Conservation (phyloP, 2,329 filamentous ascomycete species). For the Neurospora crassa region DNA sequence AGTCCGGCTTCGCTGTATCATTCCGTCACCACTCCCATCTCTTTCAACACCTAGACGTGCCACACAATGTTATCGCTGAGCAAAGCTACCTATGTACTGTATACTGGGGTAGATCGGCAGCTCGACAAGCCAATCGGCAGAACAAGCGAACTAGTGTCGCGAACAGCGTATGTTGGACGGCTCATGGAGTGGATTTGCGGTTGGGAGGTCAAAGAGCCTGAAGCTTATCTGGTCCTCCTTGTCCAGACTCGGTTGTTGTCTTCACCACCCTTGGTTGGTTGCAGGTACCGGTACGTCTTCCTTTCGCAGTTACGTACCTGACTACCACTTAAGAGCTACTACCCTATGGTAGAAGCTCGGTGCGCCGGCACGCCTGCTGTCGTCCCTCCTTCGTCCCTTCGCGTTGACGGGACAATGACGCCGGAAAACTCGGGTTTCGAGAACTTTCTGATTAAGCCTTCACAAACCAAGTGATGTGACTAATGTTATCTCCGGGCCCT, state of each 20-base stretch:
- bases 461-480: background rate
- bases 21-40: background rate
- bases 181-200: background rate
- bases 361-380: background rate
- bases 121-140: background rate
- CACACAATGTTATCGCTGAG: background rate
- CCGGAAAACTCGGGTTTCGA: slow-evolving; percentile 7
- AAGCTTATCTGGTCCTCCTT: background rate
- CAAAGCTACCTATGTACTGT: background rate
- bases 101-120: background rate
- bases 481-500: background rate
- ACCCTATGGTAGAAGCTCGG: background rate
- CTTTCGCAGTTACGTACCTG: background rate
- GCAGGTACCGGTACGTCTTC: background rate
- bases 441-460: slow-evolving; percentile 4
- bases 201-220: background rate
- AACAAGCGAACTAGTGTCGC: background rate
- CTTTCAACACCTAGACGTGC: background rate
- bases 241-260: background rate
- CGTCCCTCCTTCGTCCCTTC: background rate
- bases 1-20: background rate
- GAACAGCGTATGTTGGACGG: background rate
- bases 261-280: background rate
- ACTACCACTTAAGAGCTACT: background rate
- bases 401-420: background rate